phyloP scores from a whole-genome alignment of 495 filamentous ascomycete species.

The Xylaria cubensis region DNA sequence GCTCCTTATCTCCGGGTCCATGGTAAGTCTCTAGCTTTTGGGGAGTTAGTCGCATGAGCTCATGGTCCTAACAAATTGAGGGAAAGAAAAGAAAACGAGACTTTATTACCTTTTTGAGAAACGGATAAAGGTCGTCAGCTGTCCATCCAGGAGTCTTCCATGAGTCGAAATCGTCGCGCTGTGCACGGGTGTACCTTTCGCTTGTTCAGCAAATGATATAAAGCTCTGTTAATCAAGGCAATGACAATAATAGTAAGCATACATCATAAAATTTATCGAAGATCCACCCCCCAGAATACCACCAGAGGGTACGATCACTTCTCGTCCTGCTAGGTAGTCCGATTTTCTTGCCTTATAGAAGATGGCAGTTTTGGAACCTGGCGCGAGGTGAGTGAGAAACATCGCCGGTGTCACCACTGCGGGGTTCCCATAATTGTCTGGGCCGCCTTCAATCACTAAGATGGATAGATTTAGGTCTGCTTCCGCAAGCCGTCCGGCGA shows the following conservation, averaged over 20 bases:
- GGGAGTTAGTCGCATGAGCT: background rate
- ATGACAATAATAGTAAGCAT: constrained; percentile 23
- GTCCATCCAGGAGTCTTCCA: constrained; percentile 62
- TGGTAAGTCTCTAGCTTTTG: constrained; percentile 58
- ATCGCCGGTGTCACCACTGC: constrained; percentile 43
- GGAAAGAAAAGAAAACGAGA: background rate
- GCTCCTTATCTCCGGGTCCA: constrained; percentile 42
- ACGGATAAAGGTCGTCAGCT: constrained; percentile 57
- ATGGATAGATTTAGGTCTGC: constrained; percentile 50
- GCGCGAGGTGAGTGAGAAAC: constrained; percentile 43
- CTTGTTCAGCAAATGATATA: background rate
- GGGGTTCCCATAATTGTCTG: constrained; percentile 45
- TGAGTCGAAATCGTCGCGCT: constrained; percentile 55
- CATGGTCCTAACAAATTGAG: background rate
- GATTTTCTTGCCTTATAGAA: constrained; percentile 45
- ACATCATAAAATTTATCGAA: constrained; percentile 68
- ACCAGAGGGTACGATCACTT: constrained; percentile 57
- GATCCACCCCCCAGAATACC: constrained; percentile 65
- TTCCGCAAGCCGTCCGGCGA: constrained; percentile 50
- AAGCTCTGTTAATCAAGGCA: background rate
- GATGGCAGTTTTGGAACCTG: constrained; percentile 42
- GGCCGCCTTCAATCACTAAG: constrained; percentile 49
- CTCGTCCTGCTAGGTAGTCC: constrained; percentile 53
- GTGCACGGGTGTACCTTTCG: constrained; percentile 43
- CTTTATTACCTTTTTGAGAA: constrained; percentile 56